phyloP scores from a whole-genome alignment of 768 basidiomycete species.

The Dioszegia crocea region DNA sequence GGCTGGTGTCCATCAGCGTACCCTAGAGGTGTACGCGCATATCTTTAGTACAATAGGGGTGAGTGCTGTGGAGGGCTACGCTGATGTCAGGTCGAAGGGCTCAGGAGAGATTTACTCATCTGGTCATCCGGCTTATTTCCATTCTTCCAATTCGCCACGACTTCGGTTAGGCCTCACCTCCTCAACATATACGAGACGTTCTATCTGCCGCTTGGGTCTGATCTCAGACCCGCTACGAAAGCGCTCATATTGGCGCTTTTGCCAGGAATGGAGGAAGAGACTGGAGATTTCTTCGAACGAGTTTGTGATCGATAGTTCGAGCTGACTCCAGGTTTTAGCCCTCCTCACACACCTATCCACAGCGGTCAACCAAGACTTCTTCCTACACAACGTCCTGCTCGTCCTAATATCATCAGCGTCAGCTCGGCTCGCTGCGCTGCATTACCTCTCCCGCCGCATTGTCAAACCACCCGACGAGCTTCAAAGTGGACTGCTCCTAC shows the following conservation, averaged over 20 bases:
- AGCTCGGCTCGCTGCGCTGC: slow-evolving; percentile 78
- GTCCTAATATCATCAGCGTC: slow-evolving; percentile 84
- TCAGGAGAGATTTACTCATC: slow-evolving; percentile 76
- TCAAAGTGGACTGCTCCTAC: slow-evolving; percentile 80
- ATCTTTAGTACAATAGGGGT: slow-evolving; percentile 89
- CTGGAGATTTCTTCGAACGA: slow-evolving; percentile 87
- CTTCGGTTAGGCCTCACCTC: slow-evolving; percentile 87
- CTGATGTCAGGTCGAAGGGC: slow-evolving; percentile 66
- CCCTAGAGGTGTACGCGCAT: slow-evolving; percentile 89
- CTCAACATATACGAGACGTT: slow-evolving; percentile 88
- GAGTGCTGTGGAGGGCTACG: slow-evolving; percentile 40
- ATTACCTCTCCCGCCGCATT: slow-evolving; percentile 75
- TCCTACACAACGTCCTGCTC: slow-evolving; percentile 93
- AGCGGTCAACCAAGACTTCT: slow-evolving; percentile 80
- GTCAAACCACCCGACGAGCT: slow-evolving; percentile 54
- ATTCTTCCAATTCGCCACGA: slow-evolving; percentile 98
- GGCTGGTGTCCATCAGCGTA: slow-evolving; percentile 92
- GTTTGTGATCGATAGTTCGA: slow-evolving; percentile 7
- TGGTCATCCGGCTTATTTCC: slow-evolving; percentile 98
- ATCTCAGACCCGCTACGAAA: slow-evolving; percentile 84
- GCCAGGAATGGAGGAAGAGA: slow-evolving; percentile 95
- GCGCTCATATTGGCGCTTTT: slow-evolving; percentile 88
- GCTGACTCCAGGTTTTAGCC: slow-evolving; percentile 61
- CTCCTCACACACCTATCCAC: slow-evolving; percentile 77
- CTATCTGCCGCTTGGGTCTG: slow-evolving; percentile 78